These are phyloP conservation scores for grape (Vitis vinifera) DNA, from an alignment of 164 flowering plant species.

Conservation along the genomic window ASM3070453v1 NC_081820.1:332001-332500, in stretches of 20 bases:
- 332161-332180: not conserved
- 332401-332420: too few species aligned
- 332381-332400: too few species aligned
- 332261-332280: slow-evolving; percentile 79
- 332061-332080: slow-evolving; percentile 96
- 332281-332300: slow-evolving; percentile 82
- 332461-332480: too few species aligned
- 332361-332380: too few species aligned
- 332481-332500: too few species aligned
- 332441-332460: too few species aligned
- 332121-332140: slow-evolving; percentile 1
- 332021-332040: slow-evolving; percentile 55
- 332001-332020: slow-evolving; percentile 10
- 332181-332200: not conserved
- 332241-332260: slow-evolving; percentile 98
- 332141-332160: not conserved
- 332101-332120: slow-evolving; percentile 99
- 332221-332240: slow-evolving; percentile 72
- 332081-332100: slow-evolving; percentile 96
- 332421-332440: too few species aligned
- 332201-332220: slow-evolving; percentile 5
- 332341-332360: not conserved
- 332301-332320: slow-evolving; percentile 56
- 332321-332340: not conserved
- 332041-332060: slow-evolving; percentile 74